Evolutionary conservation across 169 alveolate species (phyloP).

Genomic region (Eimeria falciformis): DNA sequence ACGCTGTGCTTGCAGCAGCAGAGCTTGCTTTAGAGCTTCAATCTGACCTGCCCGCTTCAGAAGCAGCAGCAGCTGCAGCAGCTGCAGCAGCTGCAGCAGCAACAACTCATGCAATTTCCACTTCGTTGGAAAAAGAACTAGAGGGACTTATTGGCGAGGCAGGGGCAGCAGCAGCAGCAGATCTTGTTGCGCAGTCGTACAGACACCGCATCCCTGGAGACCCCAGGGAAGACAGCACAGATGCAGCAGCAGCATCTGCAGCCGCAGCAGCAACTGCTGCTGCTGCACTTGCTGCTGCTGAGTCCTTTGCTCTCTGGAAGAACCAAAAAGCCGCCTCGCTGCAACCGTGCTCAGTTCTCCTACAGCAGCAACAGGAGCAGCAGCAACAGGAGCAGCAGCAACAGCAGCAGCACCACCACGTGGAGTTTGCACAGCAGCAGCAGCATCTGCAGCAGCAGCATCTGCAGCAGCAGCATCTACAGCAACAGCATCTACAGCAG

Average conservation of each 20-base stretch:
- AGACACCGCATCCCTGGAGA: not conserved
- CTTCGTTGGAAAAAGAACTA: not conserved
- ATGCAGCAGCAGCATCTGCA: not conserved
- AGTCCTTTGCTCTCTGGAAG: not conserved
- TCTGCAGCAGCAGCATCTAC: slow-evolving; percentile 3
- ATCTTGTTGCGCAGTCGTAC: slow-evolving; percentile 32
- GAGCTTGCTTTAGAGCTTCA: slow-evolving; percentile 22
- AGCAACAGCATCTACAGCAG: slow-evolving; percentile 4
- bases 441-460: not conserved
- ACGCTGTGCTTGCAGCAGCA: slow-evolving; percentile 26
- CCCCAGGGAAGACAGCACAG: not conserved
- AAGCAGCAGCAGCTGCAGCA: not conserved
- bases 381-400: too few relatives aligned
- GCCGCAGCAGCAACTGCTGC: slow-evolving; percentile 23
- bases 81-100: too few relatives aligned
- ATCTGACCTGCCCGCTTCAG: not conserved
- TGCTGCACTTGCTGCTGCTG: slow-evolving; percentile 53
- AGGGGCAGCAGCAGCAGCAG: slow-evolving; percentile 48
- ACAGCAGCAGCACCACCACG: too few relatives aligned
- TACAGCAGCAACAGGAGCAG: not conserved
- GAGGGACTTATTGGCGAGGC: not conserved
- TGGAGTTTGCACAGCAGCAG: too few relatives aligned
- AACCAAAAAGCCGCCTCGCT: not conserved
- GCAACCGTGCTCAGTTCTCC: not conserved
- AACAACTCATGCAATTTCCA: too few relatives aligned